A percentile compares a stretch with the other conserved stretches of the same genome.
Conservation (phyloP, 2,329 filamentous ascomycete genomes). For the Ilyonectria robusta region DNA sequence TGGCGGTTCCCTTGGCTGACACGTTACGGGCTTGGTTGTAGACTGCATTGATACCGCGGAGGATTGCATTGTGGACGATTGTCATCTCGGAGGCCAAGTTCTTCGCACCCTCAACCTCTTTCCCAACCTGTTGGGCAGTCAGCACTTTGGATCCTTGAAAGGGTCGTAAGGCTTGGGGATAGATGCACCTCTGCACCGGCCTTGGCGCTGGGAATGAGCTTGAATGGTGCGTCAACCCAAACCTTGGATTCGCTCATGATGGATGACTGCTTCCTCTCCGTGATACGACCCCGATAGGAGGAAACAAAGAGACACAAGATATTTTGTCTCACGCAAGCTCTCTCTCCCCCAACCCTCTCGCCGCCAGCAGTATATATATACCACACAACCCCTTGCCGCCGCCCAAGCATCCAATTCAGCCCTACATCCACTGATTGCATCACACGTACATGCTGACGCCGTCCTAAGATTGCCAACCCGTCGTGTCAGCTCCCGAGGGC, state of each 20-base stretch:
- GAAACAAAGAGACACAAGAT: neutral
- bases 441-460: neutral
- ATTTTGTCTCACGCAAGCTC: neutral
- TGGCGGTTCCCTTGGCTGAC: slow-evolving; percentile 39
- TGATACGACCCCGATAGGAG: neutral
- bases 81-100: slow-evolving; percentile 51
- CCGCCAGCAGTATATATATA: slow-evolving; percentile 4
- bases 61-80: slow-evolving; percentile 54
- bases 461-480: neutral
- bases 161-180: neutral
- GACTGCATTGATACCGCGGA: slow-evolving; percentile 56
- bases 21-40: slow-evolving; percentile 56
- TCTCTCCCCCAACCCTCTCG: neutral
- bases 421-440: neutral
- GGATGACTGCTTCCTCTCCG: neutral
- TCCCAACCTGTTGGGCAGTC: neutral
- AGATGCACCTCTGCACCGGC: slow-evolving; percentile 41
- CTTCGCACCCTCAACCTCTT: slow-evolving; percentile 37
- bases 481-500: neutral
- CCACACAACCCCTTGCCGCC: neutral
- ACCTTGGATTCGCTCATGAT: slow-evolving; percentile 38
- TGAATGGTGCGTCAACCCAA: slow-evolving; percentile 54
- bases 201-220: slow-evolving; percentile 47
- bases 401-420: neutral
- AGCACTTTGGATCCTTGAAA: neutral